These are phyloP conservation scores for Cryphonectria carpinicola DNA, from an alignment of 2,329 filamentous ascomycete species.

Conservation along the genomic window DNA sequence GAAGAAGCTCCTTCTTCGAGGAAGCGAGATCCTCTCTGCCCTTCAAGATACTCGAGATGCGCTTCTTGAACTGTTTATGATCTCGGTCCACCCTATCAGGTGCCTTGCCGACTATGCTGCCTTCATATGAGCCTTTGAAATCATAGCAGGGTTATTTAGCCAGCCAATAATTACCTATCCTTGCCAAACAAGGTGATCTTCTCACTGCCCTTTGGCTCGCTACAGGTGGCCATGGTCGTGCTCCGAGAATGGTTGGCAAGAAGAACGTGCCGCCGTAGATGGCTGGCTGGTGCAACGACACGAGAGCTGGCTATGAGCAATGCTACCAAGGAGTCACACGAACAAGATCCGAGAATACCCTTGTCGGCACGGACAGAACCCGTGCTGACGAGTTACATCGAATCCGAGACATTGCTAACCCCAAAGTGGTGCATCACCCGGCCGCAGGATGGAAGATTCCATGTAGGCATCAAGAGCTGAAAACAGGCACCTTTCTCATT, in stretches of 20 bases:
- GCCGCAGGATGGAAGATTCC: not conserved
- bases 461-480: not conserved
- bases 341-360: not conserved
- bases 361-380: not conserved
- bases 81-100: not conserved
- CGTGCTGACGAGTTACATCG: not conserved
- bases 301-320: not conserved
- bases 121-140: not conserved
- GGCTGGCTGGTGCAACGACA: not conserved
- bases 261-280: not conserved
- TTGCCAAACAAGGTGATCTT: not conserved
- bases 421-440: not conserved
- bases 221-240: not conserved
- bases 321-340: not conserved
- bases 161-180: not conserved
- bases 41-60: slow-evolving; percentile 4
- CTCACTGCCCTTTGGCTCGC: not conserved
- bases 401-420: not conserved
- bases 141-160: not conserved
- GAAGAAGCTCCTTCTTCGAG: slow-evolving; percentile 4
- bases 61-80: slow-evolving; percentile 11
- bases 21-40: not conserved
- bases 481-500: not conserved
- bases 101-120: slow-evolving; percentile 1
- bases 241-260: not conserved